Evolutionary conservation across 306 rosid species (phyloP).

Genomic region (Macrotyloma uniflorum): DNA sequence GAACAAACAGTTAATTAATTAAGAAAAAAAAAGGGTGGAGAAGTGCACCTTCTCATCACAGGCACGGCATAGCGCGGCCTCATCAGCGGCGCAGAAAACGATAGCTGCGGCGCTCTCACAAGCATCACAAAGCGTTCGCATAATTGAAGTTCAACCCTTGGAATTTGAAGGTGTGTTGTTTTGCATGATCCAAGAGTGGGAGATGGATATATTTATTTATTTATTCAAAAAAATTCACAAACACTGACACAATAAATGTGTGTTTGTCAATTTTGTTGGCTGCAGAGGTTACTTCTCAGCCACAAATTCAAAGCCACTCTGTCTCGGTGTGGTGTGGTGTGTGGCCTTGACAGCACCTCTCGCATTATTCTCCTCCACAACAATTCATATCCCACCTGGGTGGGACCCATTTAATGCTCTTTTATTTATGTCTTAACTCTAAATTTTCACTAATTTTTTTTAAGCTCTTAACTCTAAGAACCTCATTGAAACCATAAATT

Average conservation of each 20-base stretch:
- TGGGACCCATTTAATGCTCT: slow-evolving; percentile 44
- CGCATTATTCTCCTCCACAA: slow-evolving; percentile 52
- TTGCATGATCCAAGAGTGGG: background rate
- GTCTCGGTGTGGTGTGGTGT: background rate
- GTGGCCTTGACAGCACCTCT: slow-evolving; percentile 38
- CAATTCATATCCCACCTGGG: slow-evolving; percentile 46
- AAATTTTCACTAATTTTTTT: too few relatives aligned
- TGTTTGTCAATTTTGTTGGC: slow-evolving; percentile 48
- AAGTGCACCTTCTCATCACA: slow-evolving; percentile 70
- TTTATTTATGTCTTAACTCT: too few relatives aligned
- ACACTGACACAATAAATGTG: slow-evolving; percentile 32
- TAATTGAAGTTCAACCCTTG: slow-evolving; percentile 40
- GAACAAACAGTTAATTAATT: background rate
- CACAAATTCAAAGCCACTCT: slow-evolving; percentile 58
- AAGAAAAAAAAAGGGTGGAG: background rate
- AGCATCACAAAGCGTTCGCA: slow-evolving; percentile 98
- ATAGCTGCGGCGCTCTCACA: slow-evolving; percentile 96
- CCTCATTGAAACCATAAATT: too few relatives aligned
- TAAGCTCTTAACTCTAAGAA: too few relatives aligned
- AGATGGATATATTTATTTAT: background rate
- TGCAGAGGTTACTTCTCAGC: slow-evolving; percentile 36
- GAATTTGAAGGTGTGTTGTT: background rate
- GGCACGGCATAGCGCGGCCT: slow-evolving; percentile 90
- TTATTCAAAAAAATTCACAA: background rate
- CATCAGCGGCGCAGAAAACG: slow-evolving; percentile 97